Conservation (phyloP, 192 early-diverging fungal genomes). For the Backusella luteola region DNA sequence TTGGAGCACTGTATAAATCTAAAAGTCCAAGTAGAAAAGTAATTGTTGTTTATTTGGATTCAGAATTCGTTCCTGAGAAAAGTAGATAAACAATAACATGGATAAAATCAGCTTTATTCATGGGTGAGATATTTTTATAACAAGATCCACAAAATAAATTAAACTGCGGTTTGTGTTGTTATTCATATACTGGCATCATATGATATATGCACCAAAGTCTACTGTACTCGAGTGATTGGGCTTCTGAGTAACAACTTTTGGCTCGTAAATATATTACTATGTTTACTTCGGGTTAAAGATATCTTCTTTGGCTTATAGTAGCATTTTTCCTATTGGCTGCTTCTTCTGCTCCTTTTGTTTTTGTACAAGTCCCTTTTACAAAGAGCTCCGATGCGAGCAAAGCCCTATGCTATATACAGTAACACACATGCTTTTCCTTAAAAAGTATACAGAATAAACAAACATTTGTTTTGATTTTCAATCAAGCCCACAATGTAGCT, state of each 20-base stretch:
- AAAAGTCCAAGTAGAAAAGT: background rate
- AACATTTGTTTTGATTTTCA: background rate
- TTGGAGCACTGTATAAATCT: background rate
- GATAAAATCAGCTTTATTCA: background rate
- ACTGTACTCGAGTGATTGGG: background rate
- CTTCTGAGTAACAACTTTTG: background rate
- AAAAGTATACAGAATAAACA: background rate
- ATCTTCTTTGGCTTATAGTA: background rate
- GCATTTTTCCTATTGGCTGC: background rate
- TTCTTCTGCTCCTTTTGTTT: background rate
- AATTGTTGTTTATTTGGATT: background rate
- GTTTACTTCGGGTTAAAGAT: background rate
- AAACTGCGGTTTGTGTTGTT: background rate
- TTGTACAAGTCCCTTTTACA: background rate
- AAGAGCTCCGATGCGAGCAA: background rate
- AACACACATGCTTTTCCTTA: slow-evolving; percentile 3
- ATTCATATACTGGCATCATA: background rate
- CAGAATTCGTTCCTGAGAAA: background rate
- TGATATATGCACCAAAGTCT: background rate
- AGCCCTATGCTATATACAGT: background rate
- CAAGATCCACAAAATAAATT: slow-evolving; percentile 2
- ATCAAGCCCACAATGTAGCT: background rate
- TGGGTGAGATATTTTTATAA: background rate
- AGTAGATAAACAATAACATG: background rate
- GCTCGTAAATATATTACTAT: background rate